Evolutionary conservation across 345 rosid species (phyloP).

Genomic region (Corchorus olitorius): DNA sequence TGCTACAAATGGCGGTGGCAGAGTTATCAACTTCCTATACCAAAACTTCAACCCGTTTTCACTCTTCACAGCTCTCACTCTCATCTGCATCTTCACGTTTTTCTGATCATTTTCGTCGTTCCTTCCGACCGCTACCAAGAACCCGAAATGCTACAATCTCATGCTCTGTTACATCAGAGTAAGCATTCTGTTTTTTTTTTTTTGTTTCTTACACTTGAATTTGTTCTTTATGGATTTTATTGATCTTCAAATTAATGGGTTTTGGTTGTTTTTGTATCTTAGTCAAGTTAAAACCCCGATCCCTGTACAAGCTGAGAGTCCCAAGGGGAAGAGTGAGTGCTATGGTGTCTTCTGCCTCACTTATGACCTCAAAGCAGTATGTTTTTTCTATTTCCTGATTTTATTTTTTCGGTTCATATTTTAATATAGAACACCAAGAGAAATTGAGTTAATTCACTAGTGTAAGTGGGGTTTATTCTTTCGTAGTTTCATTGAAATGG

Average conservation of each 20-base stretch:
- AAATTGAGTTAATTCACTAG: neutral
- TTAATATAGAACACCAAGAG: neutral
- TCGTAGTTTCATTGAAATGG: neutral
- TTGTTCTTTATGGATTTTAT: neutral
- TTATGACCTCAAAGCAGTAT: slow-evolving; percentile 90
- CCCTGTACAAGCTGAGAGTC: slow-evolving; percentile 46
- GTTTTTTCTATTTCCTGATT: neutral
- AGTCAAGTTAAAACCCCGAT: slow-evolving; percentile 59
- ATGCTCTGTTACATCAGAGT: slow-evolving; percentile 76
- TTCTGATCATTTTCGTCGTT: slow-evolving; percentile 48
- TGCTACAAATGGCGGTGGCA: slow-evolving; percentile 66
- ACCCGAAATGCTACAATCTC: slow-evolving; percentile 44
- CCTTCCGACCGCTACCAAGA: slow-evolving; percentile 42
- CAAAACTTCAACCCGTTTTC: slow-evolving; percentile 38
- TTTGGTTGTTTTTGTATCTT: slow-evolving; percentile 15
- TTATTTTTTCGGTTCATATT: neutral
- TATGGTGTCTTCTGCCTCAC: slow-evolving; percentile 94
- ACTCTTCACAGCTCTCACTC: slow-evolving; percentile 55
- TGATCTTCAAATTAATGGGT: neutral
- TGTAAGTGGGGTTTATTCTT: neutral
- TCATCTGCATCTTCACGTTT: slow-evolving; percentile 55
- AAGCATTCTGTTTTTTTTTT: slow-evolving; percentile 16
- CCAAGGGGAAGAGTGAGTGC: slow-evolving; percentile 62
- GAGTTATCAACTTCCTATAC: slow-evolving; percentile 57
- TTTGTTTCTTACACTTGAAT: neutral